Evolutionary conservation across 305 asterid species (phyloP).

Genomic region (Striga hermonthica): DNA sequence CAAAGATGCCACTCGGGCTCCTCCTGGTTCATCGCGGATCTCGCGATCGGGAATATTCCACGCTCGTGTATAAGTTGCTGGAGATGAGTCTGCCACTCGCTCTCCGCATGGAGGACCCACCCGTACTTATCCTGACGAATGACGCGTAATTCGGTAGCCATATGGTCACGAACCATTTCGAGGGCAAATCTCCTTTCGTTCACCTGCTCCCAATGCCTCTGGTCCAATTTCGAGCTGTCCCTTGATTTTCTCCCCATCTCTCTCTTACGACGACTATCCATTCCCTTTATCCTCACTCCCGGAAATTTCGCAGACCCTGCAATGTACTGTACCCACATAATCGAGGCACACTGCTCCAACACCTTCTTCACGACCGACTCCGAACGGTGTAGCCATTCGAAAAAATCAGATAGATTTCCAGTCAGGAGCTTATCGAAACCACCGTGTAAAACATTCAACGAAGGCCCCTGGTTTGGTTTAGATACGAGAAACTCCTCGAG

Average conservation of each 20-base stretch:
- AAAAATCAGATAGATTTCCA: conserved; percentile 67
- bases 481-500: conserved; percentile 92
- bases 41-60: conserved; percentile 75
- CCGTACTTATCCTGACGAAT: conserved; percentile 99
- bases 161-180: conserved; percentile 94
- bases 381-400: conserved; percentile 77
- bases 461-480: conserved; percentile 81
- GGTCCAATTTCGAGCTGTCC: conserved; percentile 72
- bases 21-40: conserved; percentile 54
- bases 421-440: conserved; percentile 95
- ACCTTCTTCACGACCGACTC: conserved; percentile 68
- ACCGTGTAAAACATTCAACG: conserved; percentile 80
- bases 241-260: conserved; percentile 74
- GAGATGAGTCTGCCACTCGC: conserved; percentile 97
- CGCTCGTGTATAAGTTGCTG: conserved; percentile 97
- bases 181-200: conserved; percentile 94
- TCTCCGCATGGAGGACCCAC: conserved; percentile 99
- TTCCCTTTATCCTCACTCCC: conserved; percentile 89
- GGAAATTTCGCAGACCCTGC: conserved; percentile 94
- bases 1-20: conserved; percentile 96
- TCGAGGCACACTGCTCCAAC: conserved; percentile 86
- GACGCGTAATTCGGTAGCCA: conserved; percentile 95
- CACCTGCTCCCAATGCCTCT: conserved; percentile 95
- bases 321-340: conserved; percentile 96
- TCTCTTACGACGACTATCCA: conserved; percentile 96